These are phyloP conservation scores for Articulospora tetracladia DNA, from an alignment of 495 filamentous ascomycete species.

Conservation along the genomic window DNA sequence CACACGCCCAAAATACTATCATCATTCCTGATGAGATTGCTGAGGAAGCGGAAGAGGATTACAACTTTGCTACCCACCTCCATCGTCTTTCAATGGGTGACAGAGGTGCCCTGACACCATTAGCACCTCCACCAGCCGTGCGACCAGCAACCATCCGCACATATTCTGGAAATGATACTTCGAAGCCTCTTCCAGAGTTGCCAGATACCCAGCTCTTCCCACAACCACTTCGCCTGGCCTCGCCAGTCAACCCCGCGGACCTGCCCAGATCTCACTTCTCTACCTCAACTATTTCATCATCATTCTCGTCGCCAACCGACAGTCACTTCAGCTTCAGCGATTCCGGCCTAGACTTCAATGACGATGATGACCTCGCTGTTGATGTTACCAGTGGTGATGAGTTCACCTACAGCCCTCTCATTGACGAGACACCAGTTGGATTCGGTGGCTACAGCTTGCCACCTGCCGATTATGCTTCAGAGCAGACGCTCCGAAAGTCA, in stretches of 20 bases:
- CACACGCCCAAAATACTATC: constrained; percentile 23
- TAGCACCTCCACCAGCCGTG: constrained; percentile 43
- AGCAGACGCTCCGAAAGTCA: constrained; percentile 13
- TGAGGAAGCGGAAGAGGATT: constrained; percentile 48
- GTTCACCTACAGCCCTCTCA: constrained; percentile 19
- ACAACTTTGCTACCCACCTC: constrained; percentile 46
- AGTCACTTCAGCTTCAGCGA: constrained; percentile 12
- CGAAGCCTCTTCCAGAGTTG: constrained; percentile 23
- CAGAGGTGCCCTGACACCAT: constrained; percentile 33
- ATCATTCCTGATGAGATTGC: constrained; percentile 48
- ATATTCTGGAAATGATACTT: background rate
- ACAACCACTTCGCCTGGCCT: constrained; percentile 10
- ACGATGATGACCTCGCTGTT: constrained; percentile 14
- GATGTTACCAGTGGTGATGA: constrained; percentile 21
- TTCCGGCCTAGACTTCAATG: constrained; percentile 12
- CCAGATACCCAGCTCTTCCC: constrained; percentile 12
- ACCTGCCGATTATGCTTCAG: constrained; percentile 13
- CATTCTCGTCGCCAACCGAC: constrained; percentile 25
- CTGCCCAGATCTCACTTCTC: constrained; percentile 34
- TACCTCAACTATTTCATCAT: constrained; percentile 32
- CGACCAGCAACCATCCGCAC: background rate
- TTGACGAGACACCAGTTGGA: background rate
- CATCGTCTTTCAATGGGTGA: constrained; percentile 34
- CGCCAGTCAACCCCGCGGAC: constrained; percentile 11
- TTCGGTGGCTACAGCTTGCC: constrained; percentile 21